Conservation (phyloP, 768 basidiomycete species). For the Suillus occidentalis region DNA sequence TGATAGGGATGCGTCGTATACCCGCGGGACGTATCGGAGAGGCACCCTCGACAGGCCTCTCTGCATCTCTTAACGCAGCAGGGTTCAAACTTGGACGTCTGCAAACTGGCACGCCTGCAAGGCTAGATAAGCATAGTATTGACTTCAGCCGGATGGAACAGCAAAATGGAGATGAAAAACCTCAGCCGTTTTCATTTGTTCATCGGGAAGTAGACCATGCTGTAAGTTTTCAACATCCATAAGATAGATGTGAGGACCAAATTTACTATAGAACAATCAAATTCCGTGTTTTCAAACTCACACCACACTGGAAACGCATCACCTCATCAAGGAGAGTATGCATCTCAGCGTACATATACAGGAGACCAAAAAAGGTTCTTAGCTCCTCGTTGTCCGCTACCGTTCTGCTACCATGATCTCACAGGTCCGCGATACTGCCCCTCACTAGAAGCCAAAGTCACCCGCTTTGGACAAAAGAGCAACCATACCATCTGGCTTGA, state of each 20-base stretch:
- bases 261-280: conserved; percentile 61
- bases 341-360: conserved; percentile 83
- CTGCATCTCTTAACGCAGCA: conserved; percentile 68
- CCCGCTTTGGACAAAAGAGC: conserved; percentile 71
- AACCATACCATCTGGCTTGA: conserved; percentile 85
- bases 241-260: conserved; percentile 3
- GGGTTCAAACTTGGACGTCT: conserved; percentile 83
- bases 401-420: neutral
- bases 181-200: conserved; percentile 77
- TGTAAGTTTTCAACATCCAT: conserved; percentile 36
- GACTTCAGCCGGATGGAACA: conserved; percentile 58
- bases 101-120: conserved; percentile 86
- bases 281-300: conserved; percentile 68
- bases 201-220: conserved; percentile 69
- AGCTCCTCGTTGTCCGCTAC: neutral
- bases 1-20: conserved; percentile 62
- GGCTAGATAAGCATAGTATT: conserved; percentile 70
- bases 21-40: conserved; percentile 80
- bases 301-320: conserved; percentile 74
- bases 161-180: conserved; percentile 67
- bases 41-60: conserved; percentile 70
- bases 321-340: conserved; percentile 72
- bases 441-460: conserved; percentile 84
- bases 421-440: conserved; percentile 90
- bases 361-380: conserved; percentile 79